Percentiles rank a stretch among this genome's conserved stretches.
Evolutionary conservation across 768 basidiomycete species (phyloP).

Genomic region (Obba rivulosa): DNA sequence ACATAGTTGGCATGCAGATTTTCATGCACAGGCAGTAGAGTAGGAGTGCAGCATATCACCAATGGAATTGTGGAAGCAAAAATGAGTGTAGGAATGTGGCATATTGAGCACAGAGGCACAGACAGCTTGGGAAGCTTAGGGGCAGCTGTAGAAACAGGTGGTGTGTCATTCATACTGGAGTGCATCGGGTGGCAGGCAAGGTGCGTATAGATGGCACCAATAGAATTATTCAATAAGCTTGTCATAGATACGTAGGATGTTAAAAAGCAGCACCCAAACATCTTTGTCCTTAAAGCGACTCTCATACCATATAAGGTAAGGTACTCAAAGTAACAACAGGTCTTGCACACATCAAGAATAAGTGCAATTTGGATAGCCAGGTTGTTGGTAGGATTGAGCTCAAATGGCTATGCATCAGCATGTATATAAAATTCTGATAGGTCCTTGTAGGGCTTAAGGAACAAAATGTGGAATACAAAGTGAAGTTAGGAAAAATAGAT

Average conservation of each 20-base stretch:
- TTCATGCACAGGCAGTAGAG: not conserved
- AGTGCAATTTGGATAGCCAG: conserved; percentile 8
- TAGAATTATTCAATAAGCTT: conserved; percentile 30
- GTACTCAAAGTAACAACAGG: conserved; percentile 32
- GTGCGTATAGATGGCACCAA: conserved; percentile 24
- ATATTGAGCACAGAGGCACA: not conserved
- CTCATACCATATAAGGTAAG: conserved; percentile 27
- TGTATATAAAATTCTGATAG: conserved; percentile 30
- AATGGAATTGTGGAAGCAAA: not conserved
- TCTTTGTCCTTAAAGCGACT: conserved; percentile 23
- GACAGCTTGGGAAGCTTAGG: not conserved
- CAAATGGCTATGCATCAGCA: conserved; percentile 7
- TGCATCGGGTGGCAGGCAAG: conserved; percentile 23
- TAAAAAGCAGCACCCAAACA: conserved; percentile 31
- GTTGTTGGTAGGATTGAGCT: not conserved
- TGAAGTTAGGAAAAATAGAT: conserved; percentile 27
- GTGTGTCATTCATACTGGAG: conserved; percentile 3
- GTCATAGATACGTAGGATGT: conserved; percentile 26
- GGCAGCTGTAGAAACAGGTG: too few relatives aligned
- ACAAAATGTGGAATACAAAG: conserved; percentile 35
- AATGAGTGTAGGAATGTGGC: not conserved
- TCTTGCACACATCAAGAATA: conserved; percentile 28
- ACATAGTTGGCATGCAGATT: not conserved
- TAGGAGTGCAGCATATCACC: not conserved
- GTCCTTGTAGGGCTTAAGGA: conserved; percentile 21